Evolutionary conservation across 2,329 filamentous ascomycete genomes (phyloP).

Genomic region (Aspergillus novoparasiticus): DNA sequence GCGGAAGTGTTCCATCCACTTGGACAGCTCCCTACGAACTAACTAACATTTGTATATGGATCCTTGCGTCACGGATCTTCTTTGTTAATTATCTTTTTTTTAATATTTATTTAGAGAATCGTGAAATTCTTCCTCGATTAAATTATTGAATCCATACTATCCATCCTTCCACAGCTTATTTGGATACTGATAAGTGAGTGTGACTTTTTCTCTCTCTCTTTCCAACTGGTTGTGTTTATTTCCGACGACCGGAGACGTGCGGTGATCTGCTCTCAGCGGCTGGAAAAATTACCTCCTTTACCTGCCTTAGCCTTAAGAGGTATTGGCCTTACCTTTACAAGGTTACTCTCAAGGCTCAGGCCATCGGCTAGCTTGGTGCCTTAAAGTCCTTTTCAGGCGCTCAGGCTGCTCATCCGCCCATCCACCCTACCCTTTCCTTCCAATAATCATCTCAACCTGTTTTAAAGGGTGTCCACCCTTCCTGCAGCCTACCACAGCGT

Average conservation of each 20-base stretch:
- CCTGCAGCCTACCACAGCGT: slow-evolving; percentile 1
- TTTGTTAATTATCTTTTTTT: not conserved
- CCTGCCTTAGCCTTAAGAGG: not conserved
- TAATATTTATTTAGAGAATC: not conserved
- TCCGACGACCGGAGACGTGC: slow-evolving; percentile 21
- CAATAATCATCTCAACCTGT: slow-evolving; percentile 8
- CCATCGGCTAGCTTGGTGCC: slow-evolving; percentile 17
- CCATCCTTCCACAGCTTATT: not conserved
- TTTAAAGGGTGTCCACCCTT: slow-evolving; percentile 12
- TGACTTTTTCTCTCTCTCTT: not conserved
- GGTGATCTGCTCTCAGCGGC: slow-evolving; percentile 19
- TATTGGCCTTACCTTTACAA: not conserved
- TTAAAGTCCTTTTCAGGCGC: slow-evolving; percentile 23
- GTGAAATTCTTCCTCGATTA: not conserved
- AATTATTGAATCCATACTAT: not conserved
- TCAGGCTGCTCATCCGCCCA: slow-evolving; percentile 23
- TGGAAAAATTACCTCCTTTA: slow-evolving; percentile 2
- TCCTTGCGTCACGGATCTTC: not conserved
- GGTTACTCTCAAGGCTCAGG: slow-evolving; percentile 3
- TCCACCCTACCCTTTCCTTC: slow-evolving; percentile 2
- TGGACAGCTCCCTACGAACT: not conserved
- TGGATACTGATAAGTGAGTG: slow-evolving; percentile 1
- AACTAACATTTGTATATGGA: not conserved
- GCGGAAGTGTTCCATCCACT: slow-evolving; percentile 3
- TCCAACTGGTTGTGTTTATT: not conserved